Evolutionary conservation across 371 early-diverging fungal species (phyloP).

Genomic region (Actinomucor elegans): DNA sequence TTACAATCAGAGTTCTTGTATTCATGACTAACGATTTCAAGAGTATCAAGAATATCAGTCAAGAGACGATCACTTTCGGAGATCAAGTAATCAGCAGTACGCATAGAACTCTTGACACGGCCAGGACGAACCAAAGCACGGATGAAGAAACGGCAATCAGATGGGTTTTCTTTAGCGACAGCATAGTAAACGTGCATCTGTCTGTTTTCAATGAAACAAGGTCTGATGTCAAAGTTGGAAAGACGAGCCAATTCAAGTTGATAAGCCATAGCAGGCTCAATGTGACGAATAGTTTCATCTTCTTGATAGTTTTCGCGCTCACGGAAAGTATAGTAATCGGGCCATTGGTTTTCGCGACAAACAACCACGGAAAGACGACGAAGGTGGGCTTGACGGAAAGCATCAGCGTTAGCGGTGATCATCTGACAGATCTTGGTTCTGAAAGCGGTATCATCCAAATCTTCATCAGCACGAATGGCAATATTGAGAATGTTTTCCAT

Average conservation of each 20-base stretch:
- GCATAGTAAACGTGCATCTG: conserved; percentile 96
- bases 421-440: conserved; percentile 60
- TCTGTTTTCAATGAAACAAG: conserved; percentile 89
- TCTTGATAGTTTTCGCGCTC: conserved; percentile 84
- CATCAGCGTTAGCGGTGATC: conserved; percentile 51
- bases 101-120: conserved; percentile 72
- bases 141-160: conserved; percentile 96
- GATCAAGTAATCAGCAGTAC: conserved; percentile 90
- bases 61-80: conserved; percentile 92
- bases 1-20: conserved; percentile 97
- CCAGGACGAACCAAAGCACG: conserved; percentile 96
- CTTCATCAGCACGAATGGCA: conserved; percentile 60
- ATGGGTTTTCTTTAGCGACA: conserved; percentile 89
- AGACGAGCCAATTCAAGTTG: conserved; percentile 93
- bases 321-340: conserved; percentile 96
- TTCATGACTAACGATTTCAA: conserved; percentile 87
- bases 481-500: conserved; percentile 84
- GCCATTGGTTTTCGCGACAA: conserved; percentile 78
- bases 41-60: conserved; percentile 90
- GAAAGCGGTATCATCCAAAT: conserved; percentile 68
- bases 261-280: conserved; percentile 97
- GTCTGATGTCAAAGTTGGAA: conserved; percentile 94
- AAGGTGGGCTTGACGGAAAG: conserved; percentile 75
- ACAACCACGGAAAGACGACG: conserved; percentile 92
- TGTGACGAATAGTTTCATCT: conserved; percentile 94